Evolutionary conservation across 1,284 basidiomycete species (phyloP).

Genomic region (Ustilago shanxiensis): DNA sequence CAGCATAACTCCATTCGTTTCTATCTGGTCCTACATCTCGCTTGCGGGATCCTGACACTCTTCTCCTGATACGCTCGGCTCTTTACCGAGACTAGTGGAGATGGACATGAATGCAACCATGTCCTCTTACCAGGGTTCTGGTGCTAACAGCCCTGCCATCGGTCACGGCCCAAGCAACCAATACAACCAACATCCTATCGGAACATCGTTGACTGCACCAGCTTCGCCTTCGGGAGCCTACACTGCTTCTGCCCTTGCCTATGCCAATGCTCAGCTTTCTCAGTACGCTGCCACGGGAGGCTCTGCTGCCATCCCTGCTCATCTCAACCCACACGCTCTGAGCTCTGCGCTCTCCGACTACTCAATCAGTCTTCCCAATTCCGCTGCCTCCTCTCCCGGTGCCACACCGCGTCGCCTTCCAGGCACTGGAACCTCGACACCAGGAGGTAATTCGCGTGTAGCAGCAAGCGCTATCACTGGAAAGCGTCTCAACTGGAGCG

Average conservation of each 20-base stretch:
- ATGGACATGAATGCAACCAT: slow-evolving; percentile 59
- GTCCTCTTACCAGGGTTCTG: slow-evolving; percentile 53
- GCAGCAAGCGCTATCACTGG: slow-evolving; percentile 61
- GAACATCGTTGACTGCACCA: slow-evolving; percentile 44
- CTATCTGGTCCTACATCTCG: not conserved
- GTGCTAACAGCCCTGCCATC: slow-evolving; percentile 50
- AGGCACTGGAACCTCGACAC: slow-evolving; percentile 46
- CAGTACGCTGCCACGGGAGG: slow-evolving; percentile 56
- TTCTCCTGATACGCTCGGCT: slow-evolving; percentile 10
- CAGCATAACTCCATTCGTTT: not conserved
- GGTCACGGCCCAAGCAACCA: slow-evolving; percentile 24
- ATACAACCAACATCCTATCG: slow-evolving; percentile 22
- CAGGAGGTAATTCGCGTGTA: slow-evolving; percentile 56
- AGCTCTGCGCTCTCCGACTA: slow-evolving; percentile 59
- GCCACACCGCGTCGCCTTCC: slow-evolving; percentile 51
- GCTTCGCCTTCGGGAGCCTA: slow-evolving; percentile 50
- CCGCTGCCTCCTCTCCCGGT: slow-evolving; percentile 60
- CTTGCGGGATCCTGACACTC: not conserved
- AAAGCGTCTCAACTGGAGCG: slow-evolving; percentile 67
- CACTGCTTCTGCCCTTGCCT: slow-evolving; percentile 53
- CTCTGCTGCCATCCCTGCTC: slow-evolving; percentile 43
- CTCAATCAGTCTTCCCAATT: slow-evolving; percentile 54
- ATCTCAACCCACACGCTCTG: slow-evolving; percentile 57
- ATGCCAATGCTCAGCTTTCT: slow-evolving; percentile 62
- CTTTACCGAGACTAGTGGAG: slow-evolving; percentile 19